phyloP scores from a whole-genome alignment of 257 asterid genomes.

The Salvia miltiorrhiza region DNA sequence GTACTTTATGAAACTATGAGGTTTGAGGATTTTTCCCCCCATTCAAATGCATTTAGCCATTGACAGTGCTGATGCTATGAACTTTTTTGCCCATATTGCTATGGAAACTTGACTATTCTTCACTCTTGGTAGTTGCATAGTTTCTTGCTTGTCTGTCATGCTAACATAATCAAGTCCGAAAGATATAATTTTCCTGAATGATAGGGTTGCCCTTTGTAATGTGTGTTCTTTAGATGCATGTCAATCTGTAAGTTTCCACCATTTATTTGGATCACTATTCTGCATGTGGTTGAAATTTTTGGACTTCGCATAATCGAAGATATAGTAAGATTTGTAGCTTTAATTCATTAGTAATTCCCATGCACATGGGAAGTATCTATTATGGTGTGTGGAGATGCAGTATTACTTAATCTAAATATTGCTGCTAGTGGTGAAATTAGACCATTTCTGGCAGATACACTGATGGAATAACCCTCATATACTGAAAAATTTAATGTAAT shows the following conservation, averaged over 20 bases:
- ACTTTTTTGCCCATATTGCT: neutral
- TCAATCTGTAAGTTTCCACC: neutral
- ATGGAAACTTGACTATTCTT: neutral
- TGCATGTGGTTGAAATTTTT: constrained; percentile 5
- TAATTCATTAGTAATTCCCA: neutral
- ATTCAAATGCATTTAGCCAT: neutral
- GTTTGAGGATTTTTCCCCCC: neutral
- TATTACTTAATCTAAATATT: neutral
- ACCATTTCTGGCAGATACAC: neutral
- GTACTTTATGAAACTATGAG: neutral
- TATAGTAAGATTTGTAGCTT: constrained; percentile 5
- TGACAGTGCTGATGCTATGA: neutral
- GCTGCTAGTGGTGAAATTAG: neutral
- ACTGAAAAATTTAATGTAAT: neutral
- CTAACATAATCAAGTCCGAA: neutral
- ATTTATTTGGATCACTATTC: neutral
- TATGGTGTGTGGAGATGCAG: neutral
- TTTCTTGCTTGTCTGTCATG: constrained; percentile 1
- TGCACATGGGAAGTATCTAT: neutral
- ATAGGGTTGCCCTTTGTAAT: neutral
- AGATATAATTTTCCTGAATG: no score
- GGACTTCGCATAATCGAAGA: neutral
- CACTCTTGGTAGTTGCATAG: neutral
- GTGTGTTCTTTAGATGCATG: neutral
- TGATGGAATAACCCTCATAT: neutral